phyloP scores from a whole-genome alignment of 208 protist species.

The Leishmania lainsoni region DNA sequence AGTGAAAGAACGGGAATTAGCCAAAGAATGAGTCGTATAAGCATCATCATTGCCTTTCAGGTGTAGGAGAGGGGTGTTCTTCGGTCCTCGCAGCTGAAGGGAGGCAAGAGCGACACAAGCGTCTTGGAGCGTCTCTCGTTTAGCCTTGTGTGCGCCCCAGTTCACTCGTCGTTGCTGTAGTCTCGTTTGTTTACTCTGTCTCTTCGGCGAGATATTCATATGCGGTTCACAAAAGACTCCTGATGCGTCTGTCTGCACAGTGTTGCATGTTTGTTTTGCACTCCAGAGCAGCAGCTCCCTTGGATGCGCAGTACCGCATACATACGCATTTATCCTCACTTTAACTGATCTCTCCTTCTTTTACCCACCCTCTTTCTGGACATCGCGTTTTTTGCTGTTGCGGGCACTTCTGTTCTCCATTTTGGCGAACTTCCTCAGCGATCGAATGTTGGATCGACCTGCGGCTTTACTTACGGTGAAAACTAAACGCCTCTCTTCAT shows the following conservation, averaged over 20 bases:
- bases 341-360: background rate
- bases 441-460: background rate
- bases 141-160: background rate
- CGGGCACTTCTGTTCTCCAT: background rate
- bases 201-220: background rate
- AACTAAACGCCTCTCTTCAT: background rate
- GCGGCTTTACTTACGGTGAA: background rate
- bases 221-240: background rate
- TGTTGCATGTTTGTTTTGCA: background rate
- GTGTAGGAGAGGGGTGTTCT: background rate
- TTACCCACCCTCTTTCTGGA: background rate
- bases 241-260: background rate
- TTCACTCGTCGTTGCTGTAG: background rate
- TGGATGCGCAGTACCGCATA: background rate
- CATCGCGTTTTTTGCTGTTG: background rate
- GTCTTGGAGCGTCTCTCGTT: background rate
- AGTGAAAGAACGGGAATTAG: background rate
- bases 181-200: too few species aligned
- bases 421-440: background rate
- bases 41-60: background rate
- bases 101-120: background rate
- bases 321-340: too few species aligned
- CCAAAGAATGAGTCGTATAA: background rate
- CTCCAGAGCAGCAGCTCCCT: background rate
- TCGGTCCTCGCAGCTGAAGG: background rate